Evolutionary conservation across 1,284 basidiomycete species (phyloP), one percentile per base, ranked within the genome.

Genomic region (Entoloma clypeatum): DNA sequence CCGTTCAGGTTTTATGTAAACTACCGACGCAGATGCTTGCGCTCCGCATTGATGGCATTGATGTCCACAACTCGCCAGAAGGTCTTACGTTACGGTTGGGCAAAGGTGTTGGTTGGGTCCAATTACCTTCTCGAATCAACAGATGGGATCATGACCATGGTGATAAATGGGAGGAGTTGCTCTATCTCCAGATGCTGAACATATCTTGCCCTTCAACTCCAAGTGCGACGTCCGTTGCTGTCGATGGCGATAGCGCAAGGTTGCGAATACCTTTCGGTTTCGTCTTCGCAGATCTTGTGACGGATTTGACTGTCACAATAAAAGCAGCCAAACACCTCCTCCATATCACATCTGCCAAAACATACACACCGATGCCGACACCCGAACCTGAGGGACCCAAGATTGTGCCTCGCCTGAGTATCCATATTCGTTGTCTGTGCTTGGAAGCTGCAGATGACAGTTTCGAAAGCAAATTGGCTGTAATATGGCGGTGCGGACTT

Each of bases 381-480:
- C 91, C 92, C 0, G 68, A 68, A 25, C 68, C 79, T 0, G 90
- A 93, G 59, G 70, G 64, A 1, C 77, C 90, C 0, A 94, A 92
- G 61, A 51, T 58, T 0, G 62, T 92, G 2, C 92, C 92, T 0
- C 68, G 71, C 32, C 56, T 96, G 29, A 65, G 66, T 3, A 59
- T 97, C 39, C 71, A 65, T 23, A 65, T 94, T 28, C 69, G 77
- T 17, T 69, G 68, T 34, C 50, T 91, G 30, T 77, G 75, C 53
- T 60, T 92, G 4, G 93, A 98, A 61, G 85, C 83, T n/a, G 78
- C 82, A 17, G 95, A 99, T 59, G 89, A 95, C 57, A 78, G 84
- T 0, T 79, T 97, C 42, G 95, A 99, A 63, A 79, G 80, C 17
- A 79, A 74, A 47, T 63, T 98, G 23, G 87, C 82, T 36, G 69